A percentile compares a stretch with the other conserved stretches of the same genome.
Conservation (phyloP, 768 basidiomycete species). For the Phaeolepiota aurea region DNA sequence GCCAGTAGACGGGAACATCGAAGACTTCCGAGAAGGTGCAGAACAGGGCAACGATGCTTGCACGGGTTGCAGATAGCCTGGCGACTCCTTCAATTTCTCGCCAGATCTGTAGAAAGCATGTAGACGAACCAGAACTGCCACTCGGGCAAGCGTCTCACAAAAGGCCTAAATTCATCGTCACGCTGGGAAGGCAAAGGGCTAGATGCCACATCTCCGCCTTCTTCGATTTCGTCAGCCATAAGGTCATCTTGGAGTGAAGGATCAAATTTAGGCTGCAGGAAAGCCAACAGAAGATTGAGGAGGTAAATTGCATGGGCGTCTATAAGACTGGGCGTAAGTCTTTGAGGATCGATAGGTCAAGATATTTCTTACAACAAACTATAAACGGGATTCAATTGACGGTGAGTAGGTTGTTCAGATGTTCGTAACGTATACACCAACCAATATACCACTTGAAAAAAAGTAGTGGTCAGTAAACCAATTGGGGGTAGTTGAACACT, state of each 20-base stretch:
- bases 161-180: constrained; percentile 97
- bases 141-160: constrained; percentile 90
- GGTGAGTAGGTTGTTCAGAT: not conserved
- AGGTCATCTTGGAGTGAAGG: constrained; percentile 92
- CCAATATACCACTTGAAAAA: constrained; percentile 81
- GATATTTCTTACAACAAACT: constrained; percentile 63
- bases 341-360: constrained; percentile 2
- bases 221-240: constrained; percentile 91
- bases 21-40: constrained; percentile 81
- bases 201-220: constrained; percentile 60
- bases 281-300: constrained; percentile 92
- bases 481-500: not conserved
- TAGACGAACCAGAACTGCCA: constrained; percentile 86
- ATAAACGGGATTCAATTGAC: not conserved
- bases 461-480: constrained; percentile 1
- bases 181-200: constrained; percentile 54
- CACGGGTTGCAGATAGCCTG: constrained; percentile 89
- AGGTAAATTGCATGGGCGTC: constrained; percentile 94
- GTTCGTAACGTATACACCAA: constrained; percentile 32
- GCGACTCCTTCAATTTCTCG: constrained; percentile 4
- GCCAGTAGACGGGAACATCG: constrained; percentile 99
- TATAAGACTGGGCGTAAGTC: constrained; percentile 16
- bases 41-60: constrained; percentile 71
- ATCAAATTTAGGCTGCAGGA: constrained; percentile 97
- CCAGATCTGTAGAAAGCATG: not conserved